Evolutionary conservation across 2,329 filamentous ascomycete species (phyloP).

Genomic region (Verticillium tricorpus): DNA sequence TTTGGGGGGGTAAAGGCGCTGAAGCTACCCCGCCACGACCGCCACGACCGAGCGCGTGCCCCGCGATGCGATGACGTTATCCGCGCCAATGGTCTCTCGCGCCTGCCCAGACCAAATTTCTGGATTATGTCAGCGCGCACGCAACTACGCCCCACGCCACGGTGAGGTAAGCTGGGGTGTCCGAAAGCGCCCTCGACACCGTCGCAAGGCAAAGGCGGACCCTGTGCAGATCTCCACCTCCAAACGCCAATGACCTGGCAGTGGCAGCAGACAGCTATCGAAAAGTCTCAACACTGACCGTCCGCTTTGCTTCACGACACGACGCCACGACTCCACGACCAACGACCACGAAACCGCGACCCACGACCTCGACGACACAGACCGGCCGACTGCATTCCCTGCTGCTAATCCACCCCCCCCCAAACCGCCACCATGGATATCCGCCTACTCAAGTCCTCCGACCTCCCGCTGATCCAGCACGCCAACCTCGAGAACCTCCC

Average conservation of each 20-base stretch:
- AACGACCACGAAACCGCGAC: too few species aligned
- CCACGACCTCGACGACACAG: too few species aligned
- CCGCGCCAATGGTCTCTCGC: neutral
- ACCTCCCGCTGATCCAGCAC: slow-evolving; percentile 91
- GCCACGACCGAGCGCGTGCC: neutral
- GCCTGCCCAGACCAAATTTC: neutral
- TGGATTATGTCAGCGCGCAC: neutral
- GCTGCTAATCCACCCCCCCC: neutral
- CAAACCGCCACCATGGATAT: slow-evolving; percentile 69
- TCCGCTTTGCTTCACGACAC: neutral
- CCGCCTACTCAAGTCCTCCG: slow-evolving; percentile 74
- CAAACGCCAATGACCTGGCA: neutral
- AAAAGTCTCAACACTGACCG: neutral
- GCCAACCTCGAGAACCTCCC: slow-evolving; percentile 98
- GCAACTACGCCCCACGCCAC: neutral
- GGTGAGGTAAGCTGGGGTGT: too few species aligned
- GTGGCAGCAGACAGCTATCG: neutral
- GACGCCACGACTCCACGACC: too few species aligned
- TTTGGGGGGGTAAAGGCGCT: neutral
- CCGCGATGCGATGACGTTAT: neutral
- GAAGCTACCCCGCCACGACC: neutral
- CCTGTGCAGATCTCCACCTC: neutral
- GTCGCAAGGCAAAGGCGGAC: neutral
- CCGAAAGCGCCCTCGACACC: neutral
- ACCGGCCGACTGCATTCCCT: too few species aligned